Base-by-base conservation (phyloP, 2,329 filamentous ascomycete genomes). In the Atkinsonella texensis region DNA sequence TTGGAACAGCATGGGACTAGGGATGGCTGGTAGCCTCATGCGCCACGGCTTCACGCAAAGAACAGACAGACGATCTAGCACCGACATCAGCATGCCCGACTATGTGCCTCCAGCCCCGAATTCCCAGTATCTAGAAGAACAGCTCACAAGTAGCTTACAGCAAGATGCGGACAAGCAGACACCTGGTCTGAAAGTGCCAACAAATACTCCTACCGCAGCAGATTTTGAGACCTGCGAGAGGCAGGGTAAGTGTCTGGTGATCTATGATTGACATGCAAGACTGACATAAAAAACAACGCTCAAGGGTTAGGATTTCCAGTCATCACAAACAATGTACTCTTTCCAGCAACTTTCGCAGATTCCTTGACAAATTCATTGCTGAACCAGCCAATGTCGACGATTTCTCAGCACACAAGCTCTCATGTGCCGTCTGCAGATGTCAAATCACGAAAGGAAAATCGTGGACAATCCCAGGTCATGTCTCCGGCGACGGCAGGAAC, bases 351-450 rank as follows among this genome's bases (percentile, higher is more conserved):
- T 35, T 59, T 75, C 4, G 67, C 70, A 5, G 65, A 65, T 6
- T 67, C 70, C n/a, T 62, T 77, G 49, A 72, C 72, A 0, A 67
- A 71, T 51, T 75, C 74, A 0, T 60, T 78, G 40, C 63, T 77
- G 31, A 75, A 74, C 47, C 74, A 77, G 49, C 70, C 73, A 11
- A 61, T 68, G 32, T 66, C 70, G 0, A 58, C 70, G 2, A 64
- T 68, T 3, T 53, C 64, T 4, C 65, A 65, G 13, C 57, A 63
- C 10, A 56, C 64, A 15, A 59, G 56, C n/a, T 60, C 63, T 43
- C 53, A 58, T 3, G 53, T 62, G 1, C 66, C 69, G 2, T 62
- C 67, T 6, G 56, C 61, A 9, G 69, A 74, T 50, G 53, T 73
- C 18, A 70, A 66, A 48, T 72, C 72, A 5, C 66, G 70, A 39